Evolutionary conservation across 2,329 filamentous ascomycete species (phyloP), one percentile per base, ranked within the genome.

Genomic region (Clarireedia hainanense): DNA sequence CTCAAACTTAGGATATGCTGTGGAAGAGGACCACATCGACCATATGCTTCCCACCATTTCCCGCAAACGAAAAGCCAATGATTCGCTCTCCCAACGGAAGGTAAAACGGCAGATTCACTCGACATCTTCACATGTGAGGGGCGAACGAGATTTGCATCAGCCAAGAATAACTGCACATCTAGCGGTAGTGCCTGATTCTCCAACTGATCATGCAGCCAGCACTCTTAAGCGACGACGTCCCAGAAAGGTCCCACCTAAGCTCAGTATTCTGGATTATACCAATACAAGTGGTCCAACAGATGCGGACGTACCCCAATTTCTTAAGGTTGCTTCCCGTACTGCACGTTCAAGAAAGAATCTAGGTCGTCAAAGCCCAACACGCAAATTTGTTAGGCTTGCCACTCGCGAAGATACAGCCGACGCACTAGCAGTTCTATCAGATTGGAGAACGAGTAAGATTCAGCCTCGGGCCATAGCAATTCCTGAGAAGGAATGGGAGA

Each of bases 181-280:
- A 51, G 17, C 37, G 17, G 24, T 34, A 4, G 12, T 12, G 10
- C 12, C 30, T 34, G 30, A 34, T 34, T 34, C 10, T 14, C 10
- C 47, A 14, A 43, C 12, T 42, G 23, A 10, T 10, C 20, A 52
- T 42, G 27, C 57, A 52, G 24, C 55, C 51, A 37, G 37, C 26
- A 23, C 55, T 52, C 9, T 26, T 30, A 42, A 43, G 23, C 15
- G 49, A 20, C 36, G 15, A 14, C 47, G 47, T 7, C 52, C 5
- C 3, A 50, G 27, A 34, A 50, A 50, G 24, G 14, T 6, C 5
- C 70, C 77, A n/a, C 79, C 80, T 3, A 69, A 67, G 20, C 72
- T 86, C 20, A 78, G 83, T 61, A 84, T 86, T 55, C 65, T 85
- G n/a, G 83, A 86, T 67, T 76, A 83, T 23, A 72, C 54, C 23